Evolutionary conservation across 805 yeast species (phyloP).

Genomic region (Ogataea wickerhamii): DNA sequence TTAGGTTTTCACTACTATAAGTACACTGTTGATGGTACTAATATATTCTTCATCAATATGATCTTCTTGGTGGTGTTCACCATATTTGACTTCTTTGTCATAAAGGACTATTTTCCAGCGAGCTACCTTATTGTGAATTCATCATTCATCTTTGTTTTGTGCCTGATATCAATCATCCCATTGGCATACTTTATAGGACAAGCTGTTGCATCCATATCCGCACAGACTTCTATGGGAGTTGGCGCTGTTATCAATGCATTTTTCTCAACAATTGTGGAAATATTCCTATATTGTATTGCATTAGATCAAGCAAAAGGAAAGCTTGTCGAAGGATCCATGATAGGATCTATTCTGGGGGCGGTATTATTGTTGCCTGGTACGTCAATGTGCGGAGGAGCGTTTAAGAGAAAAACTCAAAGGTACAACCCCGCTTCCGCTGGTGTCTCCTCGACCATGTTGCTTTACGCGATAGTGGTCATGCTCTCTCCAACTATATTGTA

Average conservation of each 20-base stretch:
- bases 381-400: constrained; percentile 97
- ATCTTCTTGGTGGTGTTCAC: constrained; percentile 77
- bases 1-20: constrained; percentile 92
- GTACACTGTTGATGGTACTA: constrained; percentile 94
- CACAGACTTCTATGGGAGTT: constrained; percentile 97
- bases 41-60: constrained; percentile 85
- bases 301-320: constrained; percentile 78
- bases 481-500: constrained; percentile 89
- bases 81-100: constrained; percentile 67
- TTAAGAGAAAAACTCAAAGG: constrained; percentile 86
- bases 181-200: constrained; percentile 96
- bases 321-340: constrained; percentile 92
- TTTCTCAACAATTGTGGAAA: constrained; percentile 93
- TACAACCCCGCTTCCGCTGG: constrained; percentile 97
- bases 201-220: constrained; percentile 98
- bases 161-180: constrained; percentile 84
- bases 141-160: constrained; percentile 63
- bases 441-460: constrained; percentile 91
- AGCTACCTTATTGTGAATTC: constrained; percentile 53
- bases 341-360: constrained; percentile 91
- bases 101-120: constrained; percentile 44
- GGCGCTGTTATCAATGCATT: constrained; percentile 98
- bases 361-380: constrained; percentile 88
- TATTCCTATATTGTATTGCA: constrained; percentile 89
- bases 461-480: constrained; percentile 87